These are phyloP conservation scores for Plicaturopsis crispa DNA, from an alignment of 768 basidiomycete genomes.

Conservation along the genomic window DNA sequence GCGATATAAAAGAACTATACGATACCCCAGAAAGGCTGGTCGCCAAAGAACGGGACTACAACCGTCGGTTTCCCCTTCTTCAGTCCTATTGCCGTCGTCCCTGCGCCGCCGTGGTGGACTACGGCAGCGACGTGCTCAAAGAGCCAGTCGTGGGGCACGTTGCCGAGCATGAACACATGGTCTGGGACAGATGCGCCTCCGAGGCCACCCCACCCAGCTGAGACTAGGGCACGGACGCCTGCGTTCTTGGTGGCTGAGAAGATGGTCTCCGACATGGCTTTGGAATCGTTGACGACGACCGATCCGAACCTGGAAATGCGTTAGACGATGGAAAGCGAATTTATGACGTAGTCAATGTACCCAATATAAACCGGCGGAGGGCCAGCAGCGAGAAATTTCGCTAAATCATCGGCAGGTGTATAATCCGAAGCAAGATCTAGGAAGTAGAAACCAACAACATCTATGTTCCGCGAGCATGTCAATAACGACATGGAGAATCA, in stretches of 20 bases:
- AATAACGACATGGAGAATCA: too few species aligned
- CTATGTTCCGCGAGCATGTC: constrained; percentile 22
- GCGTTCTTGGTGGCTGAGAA: constrained; percentile 50
- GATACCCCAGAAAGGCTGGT: constrained; percentile 50
- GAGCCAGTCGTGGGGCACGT: constrained; percentile 65
- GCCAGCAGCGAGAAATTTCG: constrained; percentile 39
- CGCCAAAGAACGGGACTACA: constrained; percentile 61
- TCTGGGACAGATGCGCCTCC: constrained; percentile 44
- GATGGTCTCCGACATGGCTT: constrained; percentile 43
- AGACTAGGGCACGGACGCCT: constrained; percentile 52
- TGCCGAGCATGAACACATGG: constrained; percentile 55
- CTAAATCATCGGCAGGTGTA: constrained; percentile 38
- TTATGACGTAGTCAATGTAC: constrained; percentile 16
- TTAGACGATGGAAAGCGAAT: not conserved
- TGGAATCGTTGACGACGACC: constrained; percentile 50
- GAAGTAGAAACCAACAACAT: constrained; percentile 62
- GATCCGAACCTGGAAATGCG: constrained; percentile 39
- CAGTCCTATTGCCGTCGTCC: constrained; percentile 58
- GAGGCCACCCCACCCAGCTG: constrained; percentile 60
- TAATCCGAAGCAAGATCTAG: constrained; percentile 44
- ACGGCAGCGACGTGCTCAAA: constrained; percentile 53
- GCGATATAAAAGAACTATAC: constrained; percentile 10
- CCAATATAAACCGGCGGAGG: constrained; percentile 54
- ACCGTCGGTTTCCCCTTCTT: constrained; percentile 53
- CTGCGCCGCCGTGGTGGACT: constrained; percentile 60